Conservation (phyloP, 2,329 filamentous ascomycete species). For the Verticillium klebahnii region DNA sequence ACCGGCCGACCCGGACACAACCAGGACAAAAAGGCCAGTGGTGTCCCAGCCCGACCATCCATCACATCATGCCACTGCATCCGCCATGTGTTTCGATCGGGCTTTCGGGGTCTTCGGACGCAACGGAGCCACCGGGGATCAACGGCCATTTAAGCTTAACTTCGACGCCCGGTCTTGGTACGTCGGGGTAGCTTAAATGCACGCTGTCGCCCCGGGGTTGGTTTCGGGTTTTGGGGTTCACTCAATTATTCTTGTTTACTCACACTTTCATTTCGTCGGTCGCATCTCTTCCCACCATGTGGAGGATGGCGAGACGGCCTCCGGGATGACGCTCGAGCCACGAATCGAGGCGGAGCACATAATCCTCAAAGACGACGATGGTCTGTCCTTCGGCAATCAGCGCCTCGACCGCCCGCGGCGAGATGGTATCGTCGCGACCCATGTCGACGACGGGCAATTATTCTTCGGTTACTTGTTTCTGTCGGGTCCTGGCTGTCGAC, state of each 20-base stretch:
- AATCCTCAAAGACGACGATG: slow-evolving; percentile 52
- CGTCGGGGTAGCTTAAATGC: slow-evolving; percentile 5
- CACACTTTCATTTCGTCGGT: slow-evolving; percentile 57
- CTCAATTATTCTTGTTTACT: slow-evolving; percentile 12
- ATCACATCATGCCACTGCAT: slow-evolving; percentile 1
- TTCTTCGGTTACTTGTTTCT: background rate
- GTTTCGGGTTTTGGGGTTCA: too few relatives aligned
- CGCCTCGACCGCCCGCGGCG: slow-evolving; percentile 39
- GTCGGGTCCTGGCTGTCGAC: background rate
- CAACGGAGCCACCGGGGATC: slow-evolving; percentile 8
- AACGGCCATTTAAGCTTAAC: slow-evolving; percentile 1
- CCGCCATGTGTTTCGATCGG: slow-evolving; percentile 48
- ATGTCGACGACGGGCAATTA: slow-evolving; percentile 12
- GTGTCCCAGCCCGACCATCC: background rate
- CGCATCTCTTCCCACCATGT: slow-evolving; percentile 57
- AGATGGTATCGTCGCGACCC: slow-evolving; percentile 38
- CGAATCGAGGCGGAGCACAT: slow-evolving; percentile 48
- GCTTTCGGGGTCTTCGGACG: slow-evolving; percentile 87
- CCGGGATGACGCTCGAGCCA: slow-evolving; percentile 59
- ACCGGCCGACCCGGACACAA: background rate
- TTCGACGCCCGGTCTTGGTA: background rate
- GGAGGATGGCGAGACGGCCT: slow-evolving; percentile 52
- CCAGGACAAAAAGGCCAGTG: background rate
- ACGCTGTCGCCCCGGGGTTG: background rate
- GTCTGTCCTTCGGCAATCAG: slow-evolving; percentile 50